Conservation (phyloP, 2,329 filamentous ascomycete genomes). For the Dothideomycetes sp. region DNA sequence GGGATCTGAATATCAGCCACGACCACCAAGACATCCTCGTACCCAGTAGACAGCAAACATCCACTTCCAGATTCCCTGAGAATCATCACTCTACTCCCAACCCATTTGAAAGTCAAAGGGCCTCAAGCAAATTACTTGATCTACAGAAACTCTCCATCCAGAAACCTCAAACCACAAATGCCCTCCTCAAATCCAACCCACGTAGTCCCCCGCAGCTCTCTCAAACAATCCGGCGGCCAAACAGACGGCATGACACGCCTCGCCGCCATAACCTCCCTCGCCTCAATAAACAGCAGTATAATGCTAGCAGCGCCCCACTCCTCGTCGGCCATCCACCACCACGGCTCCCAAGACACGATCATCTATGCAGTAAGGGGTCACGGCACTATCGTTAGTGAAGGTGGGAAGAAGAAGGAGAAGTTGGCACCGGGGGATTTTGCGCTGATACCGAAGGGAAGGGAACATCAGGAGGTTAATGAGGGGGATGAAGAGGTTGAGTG, state of each 20-base stretch:
- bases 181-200: no score
- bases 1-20: no score
- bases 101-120: no score
- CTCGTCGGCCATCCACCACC: slow-evolving; percentile 56
- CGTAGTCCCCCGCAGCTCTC: no score
- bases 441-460: slow-evolving; percentile 58
- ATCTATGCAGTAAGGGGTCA: slow-evolving; percentile 56
- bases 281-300: slow-evolving; percentile 32
- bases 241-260: slow-evolving; percentile 42
- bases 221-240: slow-evolving; percentile 38
- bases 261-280: slow-evolving; percentile 41
- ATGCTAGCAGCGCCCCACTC: slow-evolving; percentile 56
- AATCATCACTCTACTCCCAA: no score
- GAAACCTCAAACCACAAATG: no score
- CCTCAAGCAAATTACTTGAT: no score
- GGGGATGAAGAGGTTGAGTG: slow-evolving; percentile 54
- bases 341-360: slow-evolving; percentile 63
- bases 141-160: no score
- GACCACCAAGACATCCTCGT: no score
- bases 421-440: slow-evolving; percentile 59
- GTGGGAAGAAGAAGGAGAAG: slow-evolving; percentile 47
- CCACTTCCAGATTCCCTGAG: no score
- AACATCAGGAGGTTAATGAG: slow-evolving; percentile 63
- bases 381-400: slow-evolving; percentile 51
- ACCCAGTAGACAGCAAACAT: no score